Conservation (phyloP, 345 rosid genomes). For the Turritis glabra region DNA sequence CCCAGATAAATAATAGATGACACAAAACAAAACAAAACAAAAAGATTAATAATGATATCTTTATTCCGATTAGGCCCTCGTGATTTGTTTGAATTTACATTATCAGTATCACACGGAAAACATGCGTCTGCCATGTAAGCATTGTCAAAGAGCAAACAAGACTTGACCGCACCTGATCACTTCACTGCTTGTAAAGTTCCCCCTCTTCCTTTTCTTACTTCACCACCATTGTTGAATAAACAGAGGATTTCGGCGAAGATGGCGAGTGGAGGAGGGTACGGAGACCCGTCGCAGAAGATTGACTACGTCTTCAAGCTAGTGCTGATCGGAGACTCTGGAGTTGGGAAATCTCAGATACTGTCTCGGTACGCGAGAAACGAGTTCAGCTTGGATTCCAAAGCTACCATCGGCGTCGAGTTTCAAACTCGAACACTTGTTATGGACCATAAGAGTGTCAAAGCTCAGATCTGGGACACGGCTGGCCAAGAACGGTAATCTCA, state of each 20-base stretch:
- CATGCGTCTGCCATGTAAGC: too few species aligned
- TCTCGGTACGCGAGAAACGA: constrained; percentile 80
- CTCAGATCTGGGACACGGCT: constrained; percentile 99
- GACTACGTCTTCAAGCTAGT: constrained; percentile 85
- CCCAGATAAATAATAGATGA: too few species aligned
- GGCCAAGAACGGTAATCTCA: constrained; percentile 76
- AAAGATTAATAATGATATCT: too few species aligned
- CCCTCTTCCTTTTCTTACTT: neutral
- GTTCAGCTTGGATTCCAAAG: constrained; percentile 83
- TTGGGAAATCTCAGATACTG: constrained; percentile 80
- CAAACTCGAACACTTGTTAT: constrained; percentile 76
- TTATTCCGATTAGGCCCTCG: too few species aligned
- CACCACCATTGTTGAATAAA: neutral
- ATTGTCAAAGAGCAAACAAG: too few species aligned
- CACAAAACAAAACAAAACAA: too few species aligned
- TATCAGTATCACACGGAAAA: too few species aligned
- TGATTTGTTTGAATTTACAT: too few species aligned
- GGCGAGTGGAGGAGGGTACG: constrained; percentile 59
- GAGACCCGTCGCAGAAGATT: constrained; percentile 60
- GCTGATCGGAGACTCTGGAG: constrained; percentile 84
- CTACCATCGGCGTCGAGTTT: constrained; percentile 95
- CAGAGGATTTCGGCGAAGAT: constrained; percentile 32
- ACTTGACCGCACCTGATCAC: too few species aligned
- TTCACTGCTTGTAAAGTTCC: neutral
- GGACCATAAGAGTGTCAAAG: constrained; percentile 79